Evolutionary conservation across 139 green algal species (phyloP), one percentile per base, ranked within the genome.

Genomic region (Edaphochlamys debaryana): DNA sequence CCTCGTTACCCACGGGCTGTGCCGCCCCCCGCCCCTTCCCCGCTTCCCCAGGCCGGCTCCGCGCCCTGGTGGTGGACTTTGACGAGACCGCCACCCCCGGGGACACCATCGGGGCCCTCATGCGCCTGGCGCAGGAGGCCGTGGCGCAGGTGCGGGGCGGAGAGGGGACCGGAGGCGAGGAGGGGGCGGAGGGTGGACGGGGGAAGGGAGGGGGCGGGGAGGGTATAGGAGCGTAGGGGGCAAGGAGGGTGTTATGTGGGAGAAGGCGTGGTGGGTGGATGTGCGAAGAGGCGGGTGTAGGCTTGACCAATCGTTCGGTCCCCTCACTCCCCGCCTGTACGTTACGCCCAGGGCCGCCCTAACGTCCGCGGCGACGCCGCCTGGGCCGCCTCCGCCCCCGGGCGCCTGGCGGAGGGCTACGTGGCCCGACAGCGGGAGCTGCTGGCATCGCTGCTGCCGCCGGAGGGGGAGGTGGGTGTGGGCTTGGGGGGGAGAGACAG

Each of bases 21-120:
- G n/a, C n/a, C n/a, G n/a, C n/a, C n/a, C 52, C 52, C 13, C 52
- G 4, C 52, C 52, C 3, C 4, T 27, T 20, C 52, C 52, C 52
- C 29, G 13, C 52, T 4, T 3, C 27, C 29, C 6, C 60, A 91
- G 83, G 87, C 6, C 25, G 38, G 4, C 69, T 95, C 23, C 48
- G 80, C 3, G 52, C 94, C 11, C 86, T 97, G 62, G 92, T 95
- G 0, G 79, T 92, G n/a, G 94, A 97, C 77, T 98, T 98, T 87
- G 95, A 97, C 67, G 94, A 96, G 54, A 97, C 95, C 22, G 90
- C 80, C 80, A 95, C 88, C 27, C 52, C 73, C 5, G 63, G 60
- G 11, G 94, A 98, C 86, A 95, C 90, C 36, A 96, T 87, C 19
- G 85, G 85, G 2, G 48, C 69, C 9, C 89, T 97, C 37, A 85